Percentiles rank a stretch among this genome's conserved stretches.
These are phyloP conservation scores for California macrophylla DNA, from an alignment of 441 rosid species.

Conservation along the genomic window DNA sequence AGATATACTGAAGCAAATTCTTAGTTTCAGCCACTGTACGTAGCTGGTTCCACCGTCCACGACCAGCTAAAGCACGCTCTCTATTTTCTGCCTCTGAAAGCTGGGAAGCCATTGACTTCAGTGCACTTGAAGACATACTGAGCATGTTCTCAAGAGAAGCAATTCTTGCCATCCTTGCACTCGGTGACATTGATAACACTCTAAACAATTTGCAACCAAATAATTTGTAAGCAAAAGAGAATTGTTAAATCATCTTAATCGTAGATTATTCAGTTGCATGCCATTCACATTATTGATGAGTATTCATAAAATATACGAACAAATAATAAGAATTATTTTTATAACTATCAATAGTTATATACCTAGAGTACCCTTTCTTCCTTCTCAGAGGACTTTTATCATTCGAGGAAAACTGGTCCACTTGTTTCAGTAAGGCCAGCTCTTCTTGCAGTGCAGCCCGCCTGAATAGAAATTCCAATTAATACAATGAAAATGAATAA, in stretches of 20 bases:
- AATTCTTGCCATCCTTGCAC: conserved; percentile 46
- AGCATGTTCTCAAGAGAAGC: conserved; percentile 55
- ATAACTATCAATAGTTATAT: conserved; percentile 2
- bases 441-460: conserved; percentile 55
- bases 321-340: neutral
- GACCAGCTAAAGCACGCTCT: conserved; percentile 40
- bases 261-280: neutral
- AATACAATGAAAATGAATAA: neutral
- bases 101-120: conserved; percentile 56
- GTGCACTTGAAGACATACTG: conserved; percentile 50
- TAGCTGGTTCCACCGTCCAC: conserved; percentile 51
- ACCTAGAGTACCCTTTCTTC: conserved; percentile 46
- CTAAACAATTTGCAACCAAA: conserved; percentile 22
- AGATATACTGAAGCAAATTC: conserved; percentile 52
- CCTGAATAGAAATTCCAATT: conserved; percentile 20
- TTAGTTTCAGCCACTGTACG: conserved; percentile 55
- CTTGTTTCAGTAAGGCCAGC: conserved; percentile 42
- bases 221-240: conserved; percentile 21
- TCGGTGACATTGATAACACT: conserved; percentile 44
- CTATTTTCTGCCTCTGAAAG: conserved; percentile 62
- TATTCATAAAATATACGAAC: neutral
- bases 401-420: conserved; percentile 34
- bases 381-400: conserved; percentile 33
- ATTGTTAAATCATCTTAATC: neutral
- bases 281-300: neutral